Base-by-base conservation (phyloP, 2,329 filamentous ascomycete species). In the Aureobasidium sp. region DNA sequence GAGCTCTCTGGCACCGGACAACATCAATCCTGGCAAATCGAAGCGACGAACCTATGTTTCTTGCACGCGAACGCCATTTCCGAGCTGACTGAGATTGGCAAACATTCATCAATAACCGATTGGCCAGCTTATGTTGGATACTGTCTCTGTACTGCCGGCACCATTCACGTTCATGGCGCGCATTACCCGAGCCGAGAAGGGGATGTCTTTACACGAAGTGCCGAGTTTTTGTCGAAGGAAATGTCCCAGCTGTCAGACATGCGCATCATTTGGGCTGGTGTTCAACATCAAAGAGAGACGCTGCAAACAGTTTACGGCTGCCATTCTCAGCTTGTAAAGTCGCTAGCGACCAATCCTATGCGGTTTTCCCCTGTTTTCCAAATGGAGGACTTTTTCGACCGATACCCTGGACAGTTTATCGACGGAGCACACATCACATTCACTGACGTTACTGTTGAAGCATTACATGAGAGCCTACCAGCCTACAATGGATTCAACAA, bases 11-110 rank as follows among this genome's bases (percentile, higher is more conserved):
- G 89, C 14, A 87, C 84, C 0, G 89, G 89, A 1, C 90, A 95
- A 68, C 89, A 95, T 67, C 90, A 95, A 71, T 92, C 89, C 32
- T 96, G 91, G 91, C 91, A 95, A 71, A 93, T 95, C 51, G 90
- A 95, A 71, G 90, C 91, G 0, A 95, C 90, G 0, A 93, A 94
- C 68, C 81, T 93, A 70, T 95, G 91, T 73, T 94, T 87, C 71
- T 77, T 92, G 21, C 91, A 96, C 66, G 90, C 91, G 5, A 96
- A 95, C 69, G 90, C 90, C 5, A 92, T 95, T 57, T 86, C 89
- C 1, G 90, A 95, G 69, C 77, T 96, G 3, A 86, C 91, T 5
- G 88, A 93, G 70, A 82, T 92, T 16, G 89, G 89, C 1, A 87
- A 87, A 65, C 87, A 88, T 66, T 85, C 86, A 1, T 82, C 84